Evolutionary conservation across 495 filamentous ascomycete species (phyloP).

Genomic region (Sordaria brevicollis): DNA sequence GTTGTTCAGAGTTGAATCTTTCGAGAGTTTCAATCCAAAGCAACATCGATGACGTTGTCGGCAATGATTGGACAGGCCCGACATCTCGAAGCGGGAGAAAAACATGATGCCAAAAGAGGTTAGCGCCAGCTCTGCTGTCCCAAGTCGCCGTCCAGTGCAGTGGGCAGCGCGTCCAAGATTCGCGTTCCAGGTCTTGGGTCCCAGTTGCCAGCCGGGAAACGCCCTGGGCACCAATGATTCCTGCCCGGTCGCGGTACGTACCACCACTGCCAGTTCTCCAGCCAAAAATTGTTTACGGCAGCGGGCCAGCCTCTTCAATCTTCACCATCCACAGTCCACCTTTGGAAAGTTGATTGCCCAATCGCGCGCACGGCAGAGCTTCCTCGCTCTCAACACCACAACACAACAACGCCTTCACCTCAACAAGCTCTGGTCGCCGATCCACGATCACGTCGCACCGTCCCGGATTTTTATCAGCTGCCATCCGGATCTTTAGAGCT

Average conservation of each 20-base stretch:
- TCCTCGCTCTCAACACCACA: slow-evolving; percentile 5
- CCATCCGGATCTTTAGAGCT: background rate
- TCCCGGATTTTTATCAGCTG: background rate
- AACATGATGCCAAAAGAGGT: background rate
- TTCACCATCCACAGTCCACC: background rate
- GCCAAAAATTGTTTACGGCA: slow-evolving; percentile 28
- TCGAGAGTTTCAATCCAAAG: background rate
- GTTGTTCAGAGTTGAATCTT: background rate
- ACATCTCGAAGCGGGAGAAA: background rate
- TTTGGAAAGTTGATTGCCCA: background rate
- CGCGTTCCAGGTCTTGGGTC: slow-evolving; percentile 7
- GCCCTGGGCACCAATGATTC: slow-evolving; percentile 17
- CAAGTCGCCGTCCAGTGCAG: background rate
- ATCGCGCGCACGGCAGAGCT: background rate
- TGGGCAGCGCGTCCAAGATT: background rate
- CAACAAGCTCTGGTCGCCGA: background rate
- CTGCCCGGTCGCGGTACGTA: slow-evolving; percentile 3
- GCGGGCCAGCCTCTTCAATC: slow-evolving; percentile 12
- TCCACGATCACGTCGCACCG: background rate
- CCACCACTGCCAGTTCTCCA: background rate
- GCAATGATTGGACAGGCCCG: background rate
- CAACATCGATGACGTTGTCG: background rate
- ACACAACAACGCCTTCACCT: slow-evolving; percentile 1
- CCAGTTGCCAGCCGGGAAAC: background rate
- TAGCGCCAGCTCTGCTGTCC: background rate